Evolutionary conservation across 371 early-diverging fungal species (phyloP), one percentile per base, ranked within the genome.

Genomic region (Apophysomyces ossiformis): DNA sequence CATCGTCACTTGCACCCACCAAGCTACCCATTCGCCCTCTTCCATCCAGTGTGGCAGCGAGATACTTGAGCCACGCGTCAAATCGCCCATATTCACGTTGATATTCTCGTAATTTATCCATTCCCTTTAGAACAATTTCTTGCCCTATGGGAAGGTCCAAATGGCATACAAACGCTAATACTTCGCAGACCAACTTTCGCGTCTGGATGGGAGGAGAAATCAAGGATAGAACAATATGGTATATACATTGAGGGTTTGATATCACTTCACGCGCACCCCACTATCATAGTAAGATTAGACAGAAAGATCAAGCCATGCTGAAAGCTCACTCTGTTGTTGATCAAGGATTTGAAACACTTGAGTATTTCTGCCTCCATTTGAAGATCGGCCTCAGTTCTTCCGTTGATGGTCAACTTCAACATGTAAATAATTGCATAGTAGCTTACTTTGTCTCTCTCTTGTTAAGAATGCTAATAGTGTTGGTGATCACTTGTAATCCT

Each of bases 231-330:
- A 89, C 86, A 45, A 93, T 84, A 21, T 89, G 85, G 62, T 87
- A 85, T 36, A 94, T 89, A 65, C 91, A 91, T 56, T 85, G 78
- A 4, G 93, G 88, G 70, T 88, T 78, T 21, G 86, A 74, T 57
- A 95, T 80, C 8, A 92, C 94, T 69, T 94, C 94, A 38, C 90
- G 87, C 5, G 91, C 92, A 43, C 94, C 95, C 88, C 92, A 93
- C 80, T 90, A 72, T 44, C 21, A 57, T 50, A 37, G 43, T 26
- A 15, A 26, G 65, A 56, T 36, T 32, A 45, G 35, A 59, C 37
- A 11, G 12, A 15, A 38, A 6, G 18, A 26, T 39, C 35, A 43
- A 16, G 35, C 11, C 16, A 1, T 36, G 26, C 37, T 6, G 15
- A 39, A 16, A 26, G 65, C 73, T 70, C 74, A 79, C 85, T 60